Conservation (phyloP, 768 basidiomycete species). For the Leccinum arenicola region DNA sequence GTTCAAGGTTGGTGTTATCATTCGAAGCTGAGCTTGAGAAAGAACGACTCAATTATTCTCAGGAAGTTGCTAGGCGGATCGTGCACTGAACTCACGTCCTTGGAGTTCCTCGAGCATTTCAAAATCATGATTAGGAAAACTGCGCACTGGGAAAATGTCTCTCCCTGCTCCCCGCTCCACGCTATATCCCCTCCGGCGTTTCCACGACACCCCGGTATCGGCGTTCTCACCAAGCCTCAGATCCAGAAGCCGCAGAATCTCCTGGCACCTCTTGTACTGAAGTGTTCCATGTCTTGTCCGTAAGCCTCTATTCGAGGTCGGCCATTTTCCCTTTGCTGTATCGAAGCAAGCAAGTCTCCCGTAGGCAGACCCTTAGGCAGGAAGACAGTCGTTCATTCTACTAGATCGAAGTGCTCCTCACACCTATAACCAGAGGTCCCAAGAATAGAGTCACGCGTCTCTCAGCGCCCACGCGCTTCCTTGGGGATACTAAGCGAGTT, state of each 20-base stretch:
- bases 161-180: background rate
- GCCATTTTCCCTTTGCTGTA: background rate
- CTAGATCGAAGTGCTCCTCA: background rate
- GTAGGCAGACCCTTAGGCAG: no score
- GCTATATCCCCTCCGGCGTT: background rate
- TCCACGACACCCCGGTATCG: slow-evolving; percentile 9
- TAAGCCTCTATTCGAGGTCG: slow-evolving; percentile 12
- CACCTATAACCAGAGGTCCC: slow-evolving; percentile 7
- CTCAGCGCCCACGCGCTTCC: background rate
- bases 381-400: no score
- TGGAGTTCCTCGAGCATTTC: background rate
- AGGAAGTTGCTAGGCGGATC: slow-evolving; percentile 1
- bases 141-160: background rate
- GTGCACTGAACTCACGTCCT: background rate
- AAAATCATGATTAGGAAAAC: slow-evolving; percentile 11
- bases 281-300: background rate
- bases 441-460: slow-evolving; percentile 9
- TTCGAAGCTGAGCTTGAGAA: slow-evolving; percentile 17
- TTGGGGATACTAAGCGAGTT: background rate
- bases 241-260: slow-evolving; percentile 6
- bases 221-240: slow-evolving; percentile 13
- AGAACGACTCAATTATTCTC: slow-evolving; percentile 12
- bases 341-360: no score
- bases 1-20: slow-evolving; percentile 8
- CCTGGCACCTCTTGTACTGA: slow-evolving; percentile 8